These are phyloP conservation scores for Kluyveromyces siamensis DNA, from an alignment of 805 yeast genomes.

Conservation along the genomic window DNA sequence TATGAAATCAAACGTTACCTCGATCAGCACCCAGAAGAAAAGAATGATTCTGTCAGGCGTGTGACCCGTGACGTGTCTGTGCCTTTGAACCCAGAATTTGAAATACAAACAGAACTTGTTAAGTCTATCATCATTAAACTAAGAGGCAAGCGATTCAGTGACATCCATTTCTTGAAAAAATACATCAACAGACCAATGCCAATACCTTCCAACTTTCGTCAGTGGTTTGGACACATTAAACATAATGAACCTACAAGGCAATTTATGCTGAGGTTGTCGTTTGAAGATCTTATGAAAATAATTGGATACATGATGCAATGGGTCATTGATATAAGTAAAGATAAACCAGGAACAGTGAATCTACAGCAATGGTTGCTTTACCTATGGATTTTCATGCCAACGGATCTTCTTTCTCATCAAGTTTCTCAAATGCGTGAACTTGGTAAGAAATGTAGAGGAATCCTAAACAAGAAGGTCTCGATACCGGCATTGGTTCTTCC, in stretches of 20 bases:
- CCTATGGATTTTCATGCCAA: constrained; percentile 20
- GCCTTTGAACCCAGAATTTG: constrained; percentile 5
- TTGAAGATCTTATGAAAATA: constrained; percentile 11
- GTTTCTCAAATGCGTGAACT: constrained; percentile 21
- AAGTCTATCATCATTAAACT: constrained; percentile 8
- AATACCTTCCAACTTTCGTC: constrained; percentile 18
- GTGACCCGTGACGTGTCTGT: constrained; percentile 11
- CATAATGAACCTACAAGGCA: constrained; percentile 18
- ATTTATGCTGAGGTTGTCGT: constrained; percentile 10
- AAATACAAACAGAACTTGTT: constrained; percentile 15
- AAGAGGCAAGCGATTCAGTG: constrained; percentile 7
- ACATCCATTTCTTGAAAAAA: constrained; percentile 12
- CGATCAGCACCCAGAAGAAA: constrained; percentile 5
- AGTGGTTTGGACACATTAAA: constrained; percentile 22
- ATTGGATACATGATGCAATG: constrained; percentile 22
- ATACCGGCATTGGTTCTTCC: neutral
- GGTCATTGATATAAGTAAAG: constrained; percentile 16
- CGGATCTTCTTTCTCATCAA: constrained; percentile 16
- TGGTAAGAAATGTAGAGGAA: constrained; percentile 15
- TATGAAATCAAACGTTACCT: constrained; percentile 13
- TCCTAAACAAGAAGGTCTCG: neutral
- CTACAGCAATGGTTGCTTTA: constrained; percentile 21
- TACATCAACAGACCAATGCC: constrained; percentile 7
- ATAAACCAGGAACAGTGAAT: constrained; percentile 7
- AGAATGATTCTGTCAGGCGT: constrained; percentile 11